Base-by-base conservation (phyloP, 768 basidiomycete genomes). In the Boletales sp. region DNA sequence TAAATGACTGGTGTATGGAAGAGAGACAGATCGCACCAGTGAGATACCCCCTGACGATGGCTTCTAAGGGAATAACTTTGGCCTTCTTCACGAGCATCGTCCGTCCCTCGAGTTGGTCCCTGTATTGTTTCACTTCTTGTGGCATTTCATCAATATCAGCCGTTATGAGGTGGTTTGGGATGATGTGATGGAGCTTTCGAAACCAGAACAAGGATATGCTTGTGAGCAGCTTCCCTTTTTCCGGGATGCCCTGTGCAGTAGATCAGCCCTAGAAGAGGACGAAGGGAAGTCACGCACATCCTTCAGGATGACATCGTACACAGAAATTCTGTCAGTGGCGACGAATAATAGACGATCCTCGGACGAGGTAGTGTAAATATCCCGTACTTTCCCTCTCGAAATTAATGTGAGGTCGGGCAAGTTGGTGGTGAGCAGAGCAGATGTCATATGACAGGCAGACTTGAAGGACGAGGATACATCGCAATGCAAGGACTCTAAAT, bases 161-260 rank as follows among this genome's bases (percentile, higher is more conserved):
- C 0, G 90, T 88, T 46, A 95, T 77, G 61, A 97, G 81, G 64
- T 99, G 97, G 68, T 94, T 92, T 5, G 90, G 89, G 54, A 95
- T 82, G 62, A 95, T 81, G 43, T 83, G 64, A 24, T 69, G 69
- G 24, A 98, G 83, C 67, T 86, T 87, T 45, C 84, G 70, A 71
- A 98, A 99, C 95, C 95, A 99, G 76, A 94, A 97, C 45, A 90
- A 74, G 15, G 97, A 98, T 54, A 97, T 83, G 49, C 85, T 74
- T 8, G 94, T 97, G 41, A 99, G 76, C 31, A 97, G 77, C 60
- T 83, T 84, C 48, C 97, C 95, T 66, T 99, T 99, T 54, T 84
- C 83, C 14, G 95, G 94, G 53, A 99, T 92, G 8, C 93, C 94
- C 95, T 99, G 55, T 24, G 27, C 15, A 40, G 38, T 14, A 45